phyloP scores from a whole-genome alignment of 352 stramenopile species.

The Blastocystis sp. region DNA sequence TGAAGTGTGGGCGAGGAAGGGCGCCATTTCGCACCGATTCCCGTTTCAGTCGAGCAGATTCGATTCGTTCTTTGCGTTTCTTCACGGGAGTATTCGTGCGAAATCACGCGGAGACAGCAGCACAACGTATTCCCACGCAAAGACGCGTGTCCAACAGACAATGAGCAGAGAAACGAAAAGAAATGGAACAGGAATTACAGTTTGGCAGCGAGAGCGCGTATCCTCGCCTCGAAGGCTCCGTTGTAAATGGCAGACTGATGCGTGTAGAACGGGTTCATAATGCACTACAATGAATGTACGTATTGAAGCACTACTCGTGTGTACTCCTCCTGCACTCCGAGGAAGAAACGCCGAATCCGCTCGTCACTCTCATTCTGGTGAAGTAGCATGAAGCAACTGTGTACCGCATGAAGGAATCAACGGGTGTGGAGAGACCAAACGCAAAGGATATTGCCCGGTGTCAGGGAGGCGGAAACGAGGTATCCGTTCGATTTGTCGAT shows the following conservation, averaged over 20 bases:
- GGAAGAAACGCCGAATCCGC: slow-evolving; percentile 41
- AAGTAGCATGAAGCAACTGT: slow-evolving; percentile 41
- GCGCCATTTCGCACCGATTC: background rate
- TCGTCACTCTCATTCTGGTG: slow-evolving; percentile 38
- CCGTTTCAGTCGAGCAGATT: background rate
- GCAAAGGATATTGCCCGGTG: slow-evolving; percentile 60
- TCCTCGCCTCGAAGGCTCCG: slow-evolving; percentile 20
- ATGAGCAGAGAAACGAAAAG: background rate
- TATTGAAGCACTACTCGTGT: too few species aligned
- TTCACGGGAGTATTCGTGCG: too few species aligned
- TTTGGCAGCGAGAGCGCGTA: slow-evolving; percentile 43
- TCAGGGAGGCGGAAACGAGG: slow-evolving; percentile 23
- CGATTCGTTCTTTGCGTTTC: too few species aligned
- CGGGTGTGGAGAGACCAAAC: background rate
- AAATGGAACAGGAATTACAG: slow-evolving; percentile 9
- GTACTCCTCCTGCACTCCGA: slow-evolving; percentile 17
- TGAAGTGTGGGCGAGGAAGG: background rate
- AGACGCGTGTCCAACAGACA: too few species aligned
- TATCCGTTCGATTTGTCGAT: slow-evolving; percentile 65
- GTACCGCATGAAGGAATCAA: background rate
- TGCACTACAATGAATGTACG: slow-evolving; percentile 25
- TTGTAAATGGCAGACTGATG: slow-evolving; percentile 34
- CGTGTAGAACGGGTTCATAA: slow-evolving; percentile 68
- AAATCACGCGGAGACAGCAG: too few species aligned
- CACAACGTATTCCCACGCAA: too few species aligned